Conservation (phyloP, 1,139 yeast species). For the Scheffersomyces insectosa region DNA sequence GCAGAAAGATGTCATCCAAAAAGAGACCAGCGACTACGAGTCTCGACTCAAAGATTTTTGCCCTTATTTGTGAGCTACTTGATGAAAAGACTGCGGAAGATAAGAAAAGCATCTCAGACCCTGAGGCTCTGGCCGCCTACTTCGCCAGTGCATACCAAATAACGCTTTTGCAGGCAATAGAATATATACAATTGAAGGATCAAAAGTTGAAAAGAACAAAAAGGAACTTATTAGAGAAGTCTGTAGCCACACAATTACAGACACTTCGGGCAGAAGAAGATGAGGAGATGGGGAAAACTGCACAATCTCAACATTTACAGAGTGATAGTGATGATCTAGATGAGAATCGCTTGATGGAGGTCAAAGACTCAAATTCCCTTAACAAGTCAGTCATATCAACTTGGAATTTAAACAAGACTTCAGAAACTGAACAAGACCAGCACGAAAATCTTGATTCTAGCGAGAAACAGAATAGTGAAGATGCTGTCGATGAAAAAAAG, state of each 20-base stretch:
- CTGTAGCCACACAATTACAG: conserved; percentile 56
- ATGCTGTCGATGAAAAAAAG: conserved; percentile 12
- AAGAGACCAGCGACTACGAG: conserved; percentile 26
- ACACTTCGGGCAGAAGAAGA: conserved; percentile 43
- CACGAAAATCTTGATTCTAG: conserved; percentile 1
- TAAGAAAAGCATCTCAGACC: conserved; percentile 21
- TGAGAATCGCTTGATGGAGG: conserved; percentile 58
- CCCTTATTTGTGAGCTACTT: conserved; percentile 49
- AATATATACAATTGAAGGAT: conserved; percentile 61
- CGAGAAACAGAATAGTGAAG: conserved; percentile 10
- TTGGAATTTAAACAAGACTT: conserved; percentile 50
- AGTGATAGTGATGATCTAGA: conserved; percentile 42
- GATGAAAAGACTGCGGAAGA: conserved; percentile 53
- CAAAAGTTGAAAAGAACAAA: conserved; percentile 68
- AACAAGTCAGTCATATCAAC: conserved; percentile 74
- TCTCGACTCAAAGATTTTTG: conserved; percentile 53
- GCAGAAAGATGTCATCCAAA: conserved; percentile 8
- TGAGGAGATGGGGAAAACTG: conserved; percentile 33
- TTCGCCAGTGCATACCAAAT: conserved; percentile 65
- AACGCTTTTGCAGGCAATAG: conserved; percentile 48
- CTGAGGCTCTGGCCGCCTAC: conserved; percentile 35
- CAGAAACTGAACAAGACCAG: conserved; percentile 15
- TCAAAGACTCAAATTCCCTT: conserved; percentile 59
- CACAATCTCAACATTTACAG: conserved; percentile 27
- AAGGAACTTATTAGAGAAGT: conserved; percentile 52